Evolutionary conservation across 495 filamentous ascomycete genomes (phyloP).

Genomic region (Xylaria nigripes): DNA sequence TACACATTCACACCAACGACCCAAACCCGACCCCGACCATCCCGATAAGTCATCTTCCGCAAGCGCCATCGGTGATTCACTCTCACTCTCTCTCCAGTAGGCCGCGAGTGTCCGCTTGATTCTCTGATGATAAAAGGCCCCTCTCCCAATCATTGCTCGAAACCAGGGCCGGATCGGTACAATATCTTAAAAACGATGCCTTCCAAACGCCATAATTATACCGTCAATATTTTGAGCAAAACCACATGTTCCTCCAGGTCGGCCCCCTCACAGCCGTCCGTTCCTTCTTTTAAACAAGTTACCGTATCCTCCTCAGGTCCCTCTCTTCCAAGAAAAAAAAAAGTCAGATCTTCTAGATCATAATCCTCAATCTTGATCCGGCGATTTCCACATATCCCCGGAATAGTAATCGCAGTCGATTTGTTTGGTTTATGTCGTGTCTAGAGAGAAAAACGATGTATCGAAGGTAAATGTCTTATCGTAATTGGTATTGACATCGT

Average conservation of each 20-base stretch:
- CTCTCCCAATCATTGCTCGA: neutral
- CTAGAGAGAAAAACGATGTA: slow-evolving; percentile 34
- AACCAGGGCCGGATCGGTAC: neutral
- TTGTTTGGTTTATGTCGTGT: slow-evolving; percentile 23
- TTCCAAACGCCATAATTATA: neutral
- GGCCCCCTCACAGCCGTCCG: neutral
- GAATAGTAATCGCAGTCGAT: neutral
- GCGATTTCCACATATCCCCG: neutral
- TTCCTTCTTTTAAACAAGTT: neutral
- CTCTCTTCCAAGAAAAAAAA: neutral
- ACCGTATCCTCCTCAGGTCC: neutral
- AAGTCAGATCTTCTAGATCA: neutral
- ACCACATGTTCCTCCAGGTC: neutral
- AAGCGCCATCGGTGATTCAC: neutral
- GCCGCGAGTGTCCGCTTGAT: neutral
- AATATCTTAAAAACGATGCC: neutral
- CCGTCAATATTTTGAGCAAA: neutral
- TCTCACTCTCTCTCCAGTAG: neutral
- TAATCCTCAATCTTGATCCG: neutral
- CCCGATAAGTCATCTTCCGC: slow-evolving; percentile 8
- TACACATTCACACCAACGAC: slow-evolving; percentile 3
- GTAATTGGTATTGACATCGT: slow-evolving; percentile 33
- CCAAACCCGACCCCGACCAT: slow-evolving; percentile 3
- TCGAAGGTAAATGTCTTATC: slow-evolving; percentile 38
- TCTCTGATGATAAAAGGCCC: neutral